Percentiles rank a stretch among this genome's conserved stretches.
Conservation (phyloP, 345 rosid genomes). For the Erucastrum elatum region DNA sequence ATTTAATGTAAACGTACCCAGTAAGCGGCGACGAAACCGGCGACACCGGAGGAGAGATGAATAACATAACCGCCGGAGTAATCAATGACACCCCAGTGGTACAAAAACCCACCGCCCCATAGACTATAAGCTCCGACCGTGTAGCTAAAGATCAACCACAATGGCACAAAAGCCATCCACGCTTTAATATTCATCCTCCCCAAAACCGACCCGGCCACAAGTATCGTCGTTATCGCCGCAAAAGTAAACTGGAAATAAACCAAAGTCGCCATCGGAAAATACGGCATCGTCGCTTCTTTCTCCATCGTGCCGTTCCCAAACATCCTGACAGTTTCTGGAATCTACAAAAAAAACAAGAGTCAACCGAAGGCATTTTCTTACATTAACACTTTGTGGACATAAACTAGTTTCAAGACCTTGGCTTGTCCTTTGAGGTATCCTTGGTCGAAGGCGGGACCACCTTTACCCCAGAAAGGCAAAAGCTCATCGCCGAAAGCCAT, state of each 20-base stretch:
- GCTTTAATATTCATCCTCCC: slow-evolving; percentile 82
- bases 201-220: slow-evolving; percentile 75
- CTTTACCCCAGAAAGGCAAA: slow-evolving; percentile 77
- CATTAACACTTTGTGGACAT: background rate
- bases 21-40: slow-evolving; percentile 78
- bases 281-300: slow-evolving; percentile 33
- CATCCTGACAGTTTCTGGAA: slow-evolving; percentile 43
- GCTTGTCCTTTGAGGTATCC: slow-evolving; percentile 50
- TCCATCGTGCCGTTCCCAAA: slow-evolving; percentile 16
- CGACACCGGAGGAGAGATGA: slow-evolving; percentile 74
- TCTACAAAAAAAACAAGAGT: background rate
- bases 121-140: slow-evolving; percentile 79
- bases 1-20: slow-evolving; percentile 48
- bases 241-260: slow-evolving; percentile 77
- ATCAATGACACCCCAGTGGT: slow-evolving; percentile 82
- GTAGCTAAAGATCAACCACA: slow-evolving; percentile 72
- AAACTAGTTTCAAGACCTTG: slow-evolving; percentile 23
- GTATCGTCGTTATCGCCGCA: slow-evolving; percentile 70
- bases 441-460: slow-evolving; percentile 63
- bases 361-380: background rate
- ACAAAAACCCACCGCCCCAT: slow-evolving; percentile 83
- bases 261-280: slow-evolving; percentile 69
- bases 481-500: slow-evolving; percentile 76
- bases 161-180: slow-evolving; percentile 89
- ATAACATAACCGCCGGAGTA: slow-evolving; percentile 84